Percentiles rank a stretch among this genome's conserved stretches.
These are phyloP conservation scores for Pythium aphanidermatum DNA, from an alignment of 352 stramenopile species.

Conservation along the genomic window DNA sequence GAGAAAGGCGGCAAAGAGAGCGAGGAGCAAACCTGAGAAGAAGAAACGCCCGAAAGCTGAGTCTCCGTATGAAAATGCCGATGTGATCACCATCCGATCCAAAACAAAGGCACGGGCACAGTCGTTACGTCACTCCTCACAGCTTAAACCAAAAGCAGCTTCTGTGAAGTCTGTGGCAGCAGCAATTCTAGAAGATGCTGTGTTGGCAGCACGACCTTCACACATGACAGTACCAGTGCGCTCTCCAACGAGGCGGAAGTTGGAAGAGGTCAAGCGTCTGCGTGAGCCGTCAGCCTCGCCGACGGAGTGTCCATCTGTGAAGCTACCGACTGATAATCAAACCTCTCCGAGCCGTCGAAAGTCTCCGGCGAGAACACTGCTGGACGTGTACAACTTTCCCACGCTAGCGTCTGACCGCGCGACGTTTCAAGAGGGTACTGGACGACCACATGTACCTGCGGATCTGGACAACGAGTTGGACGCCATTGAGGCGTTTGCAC, in stretches of 20 bases:
- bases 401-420: conserved; percentile 8
- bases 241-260: conserved; percentile 15
- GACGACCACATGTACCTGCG: background rate
- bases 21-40: background rate
- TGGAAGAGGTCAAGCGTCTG: conserved; percentile 14
- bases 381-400: conserved; percentile 42
- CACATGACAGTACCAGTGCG: too few relatives aligned
- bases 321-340: too few relatives aligned
- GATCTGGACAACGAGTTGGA: conserved; percentile 34
- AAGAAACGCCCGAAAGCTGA: background rate
- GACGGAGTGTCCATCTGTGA: too few relatives aligned
- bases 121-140: background rate
- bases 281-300: too few relatives aligned
- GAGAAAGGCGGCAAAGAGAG: background rate
- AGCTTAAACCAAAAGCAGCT: background rate
- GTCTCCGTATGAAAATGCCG: background rate
- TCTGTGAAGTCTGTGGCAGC: too few relatives aligned
- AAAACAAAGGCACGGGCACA: conserved; percentile 12
- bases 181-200: too few relatives aligned
- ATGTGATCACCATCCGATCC: background rate
- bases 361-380: conserved; percentile 18
- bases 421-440: conserved; percentile 4
- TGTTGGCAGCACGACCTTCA: too few relatives aligned
- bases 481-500: conserved; percentile 41
- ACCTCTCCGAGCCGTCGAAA: too few relatives aligned